Percentiles rank a stretch among this genome's conserved stretches.
These are phyloP conservation scores for Aspergillus melleus DNA, from an alignment of 2,329 filamentous ascomycete genomes.

Conservation along the genomic window DNA sequence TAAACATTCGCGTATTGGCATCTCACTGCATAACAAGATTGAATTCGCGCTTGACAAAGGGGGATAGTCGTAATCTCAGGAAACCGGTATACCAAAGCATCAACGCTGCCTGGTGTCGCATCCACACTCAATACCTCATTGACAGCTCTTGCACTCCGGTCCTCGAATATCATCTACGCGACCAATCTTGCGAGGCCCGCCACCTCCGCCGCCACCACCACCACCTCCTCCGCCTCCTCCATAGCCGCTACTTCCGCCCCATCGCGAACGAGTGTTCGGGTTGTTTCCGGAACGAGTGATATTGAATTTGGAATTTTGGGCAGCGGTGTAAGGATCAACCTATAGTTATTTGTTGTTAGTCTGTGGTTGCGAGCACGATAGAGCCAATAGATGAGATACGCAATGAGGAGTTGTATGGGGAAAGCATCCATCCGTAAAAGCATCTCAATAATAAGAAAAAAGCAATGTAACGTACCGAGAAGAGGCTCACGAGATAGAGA, in stretches of 20 bases:
- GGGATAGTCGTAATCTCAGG: neutral
- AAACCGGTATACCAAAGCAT: neutral
- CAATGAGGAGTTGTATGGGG: no score
- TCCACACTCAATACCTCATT: neutral
- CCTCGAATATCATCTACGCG: conserved; percentile 50
- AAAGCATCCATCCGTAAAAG: no score
- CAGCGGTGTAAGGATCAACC: conserved; percentile 49
- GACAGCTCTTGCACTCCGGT: conserved; percentile 49
- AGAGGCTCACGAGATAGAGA: conserved; percentile 50
- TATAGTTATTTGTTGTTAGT: conserved; percentile 15
- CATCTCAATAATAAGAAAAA: no score
- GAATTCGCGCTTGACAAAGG: neutral
- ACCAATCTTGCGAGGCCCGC: conserved; percentile 42
- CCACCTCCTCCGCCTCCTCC: conserved; percentile 32
- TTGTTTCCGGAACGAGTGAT: conserved; percentile 31
- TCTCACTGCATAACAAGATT: neutral
- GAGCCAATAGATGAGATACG: neutral
- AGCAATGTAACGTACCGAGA: conserved; percentile 41
- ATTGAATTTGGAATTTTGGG: conserved; percentile 49
- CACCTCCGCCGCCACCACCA: conserved; percentile 29
- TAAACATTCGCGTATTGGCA: no score
- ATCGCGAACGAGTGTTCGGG: conserved; percentile 24
- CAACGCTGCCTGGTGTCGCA: neutral
- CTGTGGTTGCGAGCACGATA: neutral
- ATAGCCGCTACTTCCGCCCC: conserved; percentile 22